These are phyloP conservation scores for Sesbania bispinosa DNA, from an alignment of 306 rosid species.

Conservation along the genomic window DNA sequence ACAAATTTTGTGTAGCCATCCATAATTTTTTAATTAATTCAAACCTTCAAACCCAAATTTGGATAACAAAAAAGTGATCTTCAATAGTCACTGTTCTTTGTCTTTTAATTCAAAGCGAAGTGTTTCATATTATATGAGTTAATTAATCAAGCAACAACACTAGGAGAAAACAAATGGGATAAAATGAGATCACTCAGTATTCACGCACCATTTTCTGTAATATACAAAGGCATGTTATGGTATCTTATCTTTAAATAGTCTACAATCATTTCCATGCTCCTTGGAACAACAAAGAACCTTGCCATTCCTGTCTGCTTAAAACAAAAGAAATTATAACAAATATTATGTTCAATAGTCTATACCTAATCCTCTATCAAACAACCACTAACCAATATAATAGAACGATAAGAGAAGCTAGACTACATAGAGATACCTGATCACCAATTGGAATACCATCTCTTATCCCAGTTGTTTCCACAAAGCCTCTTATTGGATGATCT, in stretches of 20 bases:
- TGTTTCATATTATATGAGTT: neutral
- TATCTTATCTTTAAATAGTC: slow-evolving; percentile 53
- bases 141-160: neutral
- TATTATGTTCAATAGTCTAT: no score
- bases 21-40: neutral
- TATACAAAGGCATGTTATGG: slow-evolving; percentile 46
- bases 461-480: slow-evolving; percentile 22
- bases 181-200: neutral
- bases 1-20: neutral
- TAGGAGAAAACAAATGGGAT: neutral
- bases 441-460: slow-evolving; percentile 65
- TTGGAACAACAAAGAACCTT: slow-evolving; percentile 58
- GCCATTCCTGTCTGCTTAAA: slow-evolving; percentile 49
- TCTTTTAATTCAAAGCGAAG: neutral
- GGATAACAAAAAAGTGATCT: neutral
- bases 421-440: slow-evolving; percentile 41
- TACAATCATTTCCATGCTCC: slow-evolving; percentile 48
- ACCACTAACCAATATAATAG: neutral
- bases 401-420: no score
- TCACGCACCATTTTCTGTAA: slow-evolving; percentile 69
- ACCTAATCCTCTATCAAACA: no score
- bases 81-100: neutral
- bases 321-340: neutral
- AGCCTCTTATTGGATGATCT: slow-evolving; percentile 48
- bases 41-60: neutral